Evolutionary conservation across 345 rosid species (phyloP).

Genomic region (Xanthoceras sorbifolium): DNA sequence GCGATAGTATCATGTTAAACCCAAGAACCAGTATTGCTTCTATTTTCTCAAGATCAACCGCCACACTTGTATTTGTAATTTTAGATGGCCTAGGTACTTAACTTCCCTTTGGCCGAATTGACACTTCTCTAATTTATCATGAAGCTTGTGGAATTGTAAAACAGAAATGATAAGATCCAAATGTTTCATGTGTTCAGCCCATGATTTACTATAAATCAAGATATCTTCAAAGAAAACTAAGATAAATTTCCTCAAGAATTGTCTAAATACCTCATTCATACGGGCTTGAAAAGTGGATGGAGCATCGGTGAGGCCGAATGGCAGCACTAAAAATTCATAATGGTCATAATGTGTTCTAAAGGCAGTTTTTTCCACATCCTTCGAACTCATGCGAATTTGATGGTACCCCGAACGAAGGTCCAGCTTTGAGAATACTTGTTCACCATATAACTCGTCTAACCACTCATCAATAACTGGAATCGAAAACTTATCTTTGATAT

Average conservation of each 20-base stretch:
- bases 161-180: not conserved
- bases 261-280: not conserved
- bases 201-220: not conserved
- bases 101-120: not conserved
- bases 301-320: not conserved
- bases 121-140: not conserved
- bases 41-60: not conserved
- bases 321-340: not conserved
- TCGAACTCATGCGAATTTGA: not conserved
- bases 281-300: not conserved
- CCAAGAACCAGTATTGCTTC: not conserved
- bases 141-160: not conserved
- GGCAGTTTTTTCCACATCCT: not conserved
- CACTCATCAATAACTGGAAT: too few species aligned
- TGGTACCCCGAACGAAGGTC: not conserved
- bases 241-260: not conserved
- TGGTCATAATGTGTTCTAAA: not conserved
- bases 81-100: not conserved
- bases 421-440: not conserved
- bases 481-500: too few species aligned
- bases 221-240: not conserved
- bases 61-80: not conserved
- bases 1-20: not conserved
- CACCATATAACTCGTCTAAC: not conserved
- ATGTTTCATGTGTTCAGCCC: not conserved